Conservation (phyloP, 768 basidiomycete genomes). For the Boletus sp. region DNA sequence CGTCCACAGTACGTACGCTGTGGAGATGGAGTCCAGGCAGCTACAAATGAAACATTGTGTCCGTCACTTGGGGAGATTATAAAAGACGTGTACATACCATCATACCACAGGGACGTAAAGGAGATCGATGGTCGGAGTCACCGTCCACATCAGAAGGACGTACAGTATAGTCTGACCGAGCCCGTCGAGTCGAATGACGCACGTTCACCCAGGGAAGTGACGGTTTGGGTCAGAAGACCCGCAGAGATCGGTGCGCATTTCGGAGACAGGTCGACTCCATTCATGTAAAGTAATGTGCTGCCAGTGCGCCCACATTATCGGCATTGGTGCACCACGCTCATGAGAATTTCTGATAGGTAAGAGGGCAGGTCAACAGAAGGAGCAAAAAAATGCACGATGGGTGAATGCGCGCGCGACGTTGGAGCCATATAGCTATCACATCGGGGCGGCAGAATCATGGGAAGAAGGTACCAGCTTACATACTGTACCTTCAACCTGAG, state of each 20-base stretch:
- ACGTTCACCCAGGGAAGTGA: constrained; percentile 1
- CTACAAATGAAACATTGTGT: constrained; percentile 8
- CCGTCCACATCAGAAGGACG: not conserved
- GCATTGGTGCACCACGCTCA: not conserved
- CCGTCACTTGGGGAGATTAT: not conserved
- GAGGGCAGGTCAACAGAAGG: not conserved
- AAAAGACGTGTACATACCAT: constrained; percentile 11
- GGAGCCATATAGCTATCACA: constrained; percentile 18
- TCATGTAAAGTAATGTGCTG: constrained; percentile 2
- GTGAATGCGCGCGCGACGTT: not conserved
- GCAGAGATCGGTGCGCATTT: constrained; percentile 5
- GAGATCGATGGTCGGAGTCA: constrained; percentile 10
- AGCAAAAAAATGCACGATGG: not conserved
- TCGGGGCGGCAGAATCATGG: constrained; percentile 11
- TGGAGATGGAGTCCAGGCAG: constrained; percentile 14
- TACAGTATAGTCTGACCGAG: not conserved
- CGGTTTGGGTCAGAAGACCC: not conserved
- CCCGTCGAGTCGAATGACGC: not conserved
- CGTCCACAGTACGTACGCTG: constrained; percentile 13
- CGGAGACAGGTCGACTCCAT: not conserved
- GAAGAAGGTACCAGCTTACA: constrained; percentile 8
- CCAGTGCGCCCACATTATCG: not conserved
- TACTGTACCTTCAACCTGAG: constrained; percentile 6
- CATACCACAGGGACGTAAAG: constrained; percentile 11
- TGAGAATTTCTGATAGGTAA: not conserved